phyloP scores from a whole-genome alignment of 2,329 filamentous ascomycete genomes.

The Fusarium protoensiforme region DNA sequence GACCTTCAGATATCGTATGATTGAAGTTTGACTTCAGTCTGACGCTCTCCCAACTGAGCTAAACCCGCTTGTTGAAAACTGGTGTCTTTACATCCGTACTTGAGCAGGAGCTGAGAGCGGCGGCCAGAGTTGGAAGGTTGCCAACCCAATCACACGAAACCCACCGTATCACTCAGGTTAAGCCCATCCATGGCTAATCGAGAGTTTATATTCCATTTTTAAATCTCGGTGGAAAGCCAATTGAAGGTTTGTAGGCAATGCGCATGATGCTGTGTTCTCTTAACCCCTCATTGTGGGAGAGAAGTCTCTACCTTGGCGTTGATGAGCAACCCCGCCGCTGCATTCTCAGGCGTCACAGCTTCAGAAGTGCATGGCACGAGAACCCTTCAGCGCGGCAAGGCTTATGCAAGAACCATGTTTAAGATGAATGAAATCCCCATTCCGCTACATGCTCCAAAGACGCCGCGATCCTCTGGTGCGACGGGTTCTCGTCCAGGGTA shows the following conservation, averaged over 20 bases:
- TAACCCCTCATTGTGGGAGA: too few species aligned
- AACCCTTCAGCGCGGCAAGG: neutral
- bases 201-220: neutral
- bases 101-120: neutral
- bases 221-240: neutral
- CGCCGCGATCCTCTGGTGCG: neutral
- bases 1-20: constrained; percentile 44
- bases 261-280: neutral
- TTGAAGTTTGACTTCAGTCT: constrained; percentile 39
- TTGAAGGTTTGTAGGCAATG: neutral
- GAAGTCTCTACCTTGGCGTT: too few species aligned
- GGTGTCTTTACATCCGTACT: accelerated
- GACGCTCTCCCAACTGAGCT: constrained; percentile 46
- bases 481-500: neutral
- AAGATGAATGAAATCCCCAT: neutral
- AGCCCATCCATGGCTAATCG: neutral
- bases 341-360: neutral
- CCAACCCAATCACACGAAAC: neutral
- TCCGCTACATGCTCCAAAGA: neutral
- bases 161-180: neutral
- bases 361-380: neutral
- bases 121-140: neutral
- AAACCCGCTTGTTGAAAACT: constrained; percentile 40
- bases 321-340: neutral
- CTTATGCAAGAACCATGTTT: neutral